These are phyloP conservation scores for Nothophoma quercina DNA, from an alignment of 2,329 filamentous ascomycete species.

Conservation along the genomic window DNA sequence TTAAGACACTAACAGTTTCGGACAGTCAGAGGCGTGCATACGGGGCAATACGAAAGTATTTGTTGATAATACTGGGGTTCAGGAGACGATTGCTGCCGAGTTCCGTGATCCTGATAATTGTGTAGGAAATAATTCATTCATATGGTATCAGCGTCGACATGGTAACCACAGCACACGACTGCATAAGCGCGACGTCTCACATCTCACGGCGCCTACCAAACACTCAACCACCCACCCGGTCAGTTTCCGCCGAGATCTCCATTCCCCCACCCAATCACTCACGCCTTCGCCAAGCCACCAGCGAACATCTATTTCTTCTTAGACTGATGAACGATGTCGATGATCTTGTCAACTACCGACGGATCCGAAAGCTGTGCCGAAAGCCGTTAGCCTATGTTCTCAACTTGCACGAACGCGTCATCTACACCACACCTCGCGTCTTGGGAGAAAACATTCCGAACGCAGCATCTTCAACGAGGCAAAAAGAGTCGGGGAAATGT, in stretches of 20 bases:
- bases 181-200: conserved; percentile 8
- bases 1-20: conserved; percentile 18
- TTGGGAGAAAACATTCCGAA: conserved; percentile 9
- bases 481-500: conserved; percentile 9
- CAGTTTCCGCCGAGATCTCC: background rate
- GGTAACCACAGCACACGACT: conserved; percentile 1
- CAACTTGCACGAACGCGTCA: conserved; percentile 37
- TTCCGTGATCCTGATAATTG: too few species aligned
- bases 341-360: conserved; percentile 87
- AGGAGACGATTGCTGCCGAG: background rate
- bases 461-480: background rate
- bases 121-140: conserved; percentile 1
- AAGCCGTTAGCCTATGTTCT: conserved; percentile 33
- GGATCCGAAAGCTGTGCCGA: conserved; percentile 80
- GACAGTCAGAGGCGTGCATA: conserved; percentile 7
- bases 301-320: conserved; percentile 52
- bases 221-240: background rate
- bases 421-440: conserved; percentile 16
- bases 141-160: conserved; percentile 12
- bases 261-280: conserved; percentile 6
- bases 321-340: conserved; percentile 75
- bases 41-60: conserved; percentile 8
- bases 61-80: too few species aligned
- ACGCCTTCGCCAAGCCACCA: conserved; percentile 8
- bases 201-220: conserved; percentile 2